phyloP scores from a whole-genome alignment of 1,139 yeast species.

The Ashbya aceris region DNA sequence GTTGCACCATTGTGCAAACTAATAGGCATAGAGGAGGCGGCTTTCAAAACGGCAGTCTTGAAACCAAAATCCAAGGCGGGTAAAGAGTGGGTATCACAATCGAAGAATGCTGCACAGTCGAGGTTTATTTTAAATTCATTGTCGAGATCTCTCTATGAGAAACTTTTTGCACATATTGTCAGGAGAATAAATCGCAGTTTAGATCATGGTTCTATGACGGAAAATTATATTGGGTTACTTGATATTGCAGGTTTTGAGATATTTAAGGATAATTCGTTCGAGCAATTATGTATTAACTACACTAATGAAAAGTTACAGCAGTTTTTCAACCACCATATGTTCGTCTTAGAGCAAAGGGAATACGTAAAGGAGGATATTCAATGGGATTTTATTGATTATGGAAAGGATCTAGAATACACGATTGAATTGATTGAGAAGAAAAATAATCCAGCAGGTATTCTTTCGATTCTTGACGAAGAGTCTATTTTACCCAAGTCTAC shows the following conservation, averaged over 20 bases:
- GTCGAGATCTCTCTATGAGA: conserved; percentile 79
- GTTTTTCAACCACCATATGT: conserved; percentile 95
- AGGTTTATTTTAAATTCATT: conserved; percentile 77
- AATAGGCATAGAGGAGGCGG: conserved; percentile 52
- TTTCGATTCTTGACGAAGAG: conserved; percentile 86
- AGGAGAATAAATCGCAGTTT: conserved; percentile 67
- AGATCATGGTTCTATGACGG: conserved; percentile 34
- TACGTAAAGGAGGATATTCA: conserved; percentile 86
- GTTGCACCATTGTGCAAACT: conserved; percentile 48
- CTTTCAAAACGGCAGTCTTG: conserved; percentile 51
- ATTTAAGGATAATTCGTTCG: conserved; percentile 83
- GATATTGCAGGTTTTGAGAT: conserved; percentile 98
- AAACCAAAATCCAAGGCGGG: conserved; percentile 91
- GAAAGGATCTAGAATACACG: conserved; percentile 92
- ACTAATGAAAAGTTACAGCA: conserved; percentile 96
- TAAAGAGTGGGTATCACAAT: conserved; percentile 71
- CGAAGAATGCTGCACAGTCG: conserved; percentile 74
- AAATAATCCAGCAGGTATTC: conserved; percentile 68
- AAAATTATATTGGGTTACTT: conserved; percentile 78
- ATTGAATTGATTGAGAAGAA: conserved; percentile 79
- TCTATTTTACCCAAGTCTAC: conserved; percentile 89
- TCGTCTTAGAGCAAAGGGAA: conserved; percentile 93
- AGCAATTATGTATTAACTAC: conserved; percentile 91
- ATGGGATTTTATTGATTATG: conserved; percentile 95
- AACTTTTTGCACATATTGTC: conserved; percentile 70